These are phyloP conservation scores for Dictyophora rubrovolvata DNA, from an alignment of 768 basidiomycete species.

Conservation along the genomic window DNA sequence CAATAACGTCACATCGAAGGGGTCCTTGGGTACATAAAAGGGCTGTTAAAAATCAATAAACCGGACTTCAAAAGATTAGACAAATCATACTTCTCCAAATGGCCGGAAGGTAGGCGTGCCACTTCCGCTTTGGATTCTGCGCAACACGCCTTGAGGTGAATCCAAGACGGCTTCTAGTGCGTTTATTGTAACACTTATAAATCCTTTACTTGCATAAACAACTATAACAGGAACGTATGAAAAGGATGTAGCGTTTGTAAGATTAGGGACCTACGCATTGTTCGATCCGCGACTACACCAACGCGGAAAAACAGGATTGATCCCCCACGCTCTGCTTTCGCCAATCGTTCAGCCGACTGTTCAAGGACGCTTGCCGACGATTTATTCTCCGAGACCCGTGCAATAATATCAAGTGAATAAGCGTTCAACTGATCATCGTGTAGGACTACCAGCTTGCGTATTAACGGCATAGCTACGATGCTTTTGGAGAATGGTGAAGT, in stretches of 20 bases:
- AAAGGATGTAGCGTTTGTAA: not conserved
- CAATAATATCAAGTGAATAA: constrained; percentile 65
- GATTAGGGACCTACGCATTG: constrained; percentile 38
- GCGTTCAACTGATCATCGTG: constrained; percentile 46
- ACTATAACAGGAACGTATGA: constrained; percentile 31
- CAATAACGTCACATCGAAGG: constrained; percentile 48
- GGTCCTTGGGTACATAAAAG: constrained; percentile 63
- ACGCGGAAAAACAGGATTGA: constrained; percentile 48
- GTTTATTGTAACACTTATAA: constrained; percentile 50
- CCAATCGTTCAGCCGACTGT: constrained; percentile 52
- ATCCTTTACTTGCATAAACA: constrained; percentile 54
- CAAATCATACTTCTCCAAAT: constrained; percentile 51
- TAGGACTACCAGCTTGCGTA: constrained; percentile 62
- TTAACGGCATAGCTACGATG: constrained; percentile 47
- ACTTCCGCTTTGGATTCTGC: constrained; percentile 18
- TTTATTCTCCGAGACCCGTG: constrained; percentile 44
- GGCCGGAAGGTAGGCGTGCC: constrained; percentile 38
- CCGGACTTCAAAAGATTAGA: not conserved
- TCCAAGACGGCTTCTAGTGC: constrained; percentile 42
- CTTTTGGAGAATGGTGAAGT: constrained; percentile 36
- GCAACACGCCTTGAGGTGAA: constrained; percentile 25
- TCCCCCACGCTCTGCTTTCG: constrained; percentile 37
- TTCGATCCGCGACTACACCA: constrained; percentile 40
- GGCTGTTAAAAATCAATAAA: constrained; percentile 29
- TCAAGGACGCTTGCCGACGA: constrained; percentile 36